Conservation (phyloP, 495 filamentous ascomycete species). For the Friedmanniomyces endolithicus region DNA sequence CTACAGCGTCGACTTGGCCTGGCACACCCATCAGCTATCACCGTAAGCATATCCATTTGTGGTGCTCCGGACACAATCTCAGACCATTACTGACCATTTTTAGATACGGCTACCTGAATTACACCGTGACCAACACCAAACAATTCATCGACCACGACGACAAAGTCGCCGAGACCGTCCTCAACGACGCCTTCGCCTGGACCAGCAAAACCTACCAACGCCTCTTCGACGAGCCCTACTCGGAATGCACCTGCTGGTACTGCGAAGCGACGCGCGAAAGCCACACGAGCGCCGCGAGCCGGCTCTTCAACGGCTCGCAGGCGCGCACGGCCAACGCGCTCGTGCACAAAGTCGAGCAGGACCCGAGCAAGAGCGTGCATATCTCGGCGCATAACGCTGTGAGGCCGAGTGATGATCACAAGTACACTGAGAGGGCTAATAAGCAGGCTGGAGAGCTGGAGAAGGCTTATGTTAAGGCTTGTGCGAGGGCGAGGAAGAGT, state of each 20-base stretch:
- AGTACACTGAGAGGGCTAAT: constrained; percentile 11
- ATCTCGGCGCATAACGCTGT: constrained; percentile 60
- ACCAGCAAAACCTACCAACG: constrained; percentile 59
- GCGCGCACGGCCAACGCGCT: constrained; percentile 37
- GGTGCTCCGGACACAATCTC: too few species aligned
- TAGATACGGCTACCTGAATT: constrained; percentile 50
- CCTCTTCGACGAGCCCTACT: constrained; percentile 52
- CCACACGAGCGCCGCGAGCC: constrained; percentile 38
- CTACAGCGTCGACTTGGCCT: constrained; percentile 77
- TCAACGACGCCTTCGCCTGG: constrained; percentile 58
- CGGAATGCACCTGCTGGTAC: constrained; percentile 82
- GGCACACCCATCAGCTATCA: constrained; percentile 58
- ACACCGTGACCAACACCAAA: constrained; percentile 29
- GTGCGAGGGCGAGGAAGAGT: constrained; percentile 49
- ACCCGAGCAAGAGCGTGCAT: constrained; percentile 47
- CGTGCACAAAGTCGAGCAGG: constrained; percentile 42
- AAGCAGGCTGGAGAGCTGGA: constrained; percentile 40
- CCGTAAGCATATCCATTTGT: too few species aligned
- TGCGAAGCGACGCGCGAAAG: constrained; percentile 65
- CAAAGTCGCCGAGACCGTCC: constrained; percentile 54
- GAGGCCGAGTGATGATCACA: constrained; percentile 13
- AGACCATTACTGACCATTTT: too few species aligned
- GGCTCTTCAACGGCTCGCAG: constrained; percentile 22
- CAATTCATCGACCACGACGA: constrained; percentile 77
- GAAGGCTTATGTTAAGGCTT: constrained; percentile 47